Percentiles rank a stretch among this genome's conserved stretches.
Evolutionary conservation across 306 rosid species (phyloP).

Genomic region (Crotalaria pallida): DNA sequence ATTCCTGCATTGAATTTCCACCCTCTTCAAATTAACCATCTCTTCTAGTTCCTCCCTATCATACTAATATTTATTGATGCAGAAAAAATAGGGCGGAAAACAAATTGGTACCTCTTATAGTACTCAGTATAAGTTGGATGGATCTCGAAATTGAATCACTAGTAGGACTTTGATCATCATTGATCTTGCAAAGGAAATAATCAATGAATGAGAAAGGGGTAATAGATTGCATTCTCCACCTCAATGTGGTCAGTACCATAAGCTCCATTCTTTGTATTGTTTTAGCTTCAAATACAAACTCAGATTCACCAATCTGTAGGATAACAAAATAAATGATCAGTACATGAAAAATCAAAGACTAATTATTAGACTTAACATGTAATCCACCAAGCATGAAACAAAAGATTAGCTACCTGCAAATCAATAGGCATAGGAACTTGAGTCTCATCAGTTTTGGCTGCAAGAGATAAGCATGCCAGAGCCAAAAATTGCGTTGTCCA

Average conservation of each 20-base stretch:
- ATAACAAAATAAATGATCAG: not conserved
- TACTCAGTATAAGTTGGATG: conserved; percentile 47
- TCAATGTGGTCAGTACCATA: conserved; percentile 69
- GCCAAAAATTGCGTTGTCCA: conserved; percentile 93
- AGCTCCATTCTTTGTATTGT: conserved; percentile 87
- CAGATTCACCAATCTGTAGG: conserved; percentile 55
- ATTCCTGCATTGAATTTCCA: conserved; percentile 73
- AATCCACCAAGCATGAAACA: not conserved
- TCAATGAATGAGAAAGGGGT: conserved; percentile 92
- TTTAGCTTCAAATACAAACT: conserved; percentile 73
- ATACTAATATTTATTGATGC: conserved; percentile 1
- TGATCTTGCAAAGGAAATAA: conserved; percentile 60
- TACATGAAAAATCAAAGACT: not conserved
- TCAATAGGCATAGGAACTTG: conserved; percentile 60
- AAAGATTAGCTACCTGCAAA: conserved; percentile 54
- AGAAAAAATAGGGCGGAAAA: not conserved
- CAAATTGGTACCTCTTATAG: conserved; percentile 43
- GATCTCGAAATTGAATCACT: conserved; percentile 43
- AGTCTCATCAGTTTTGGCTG: conserved; percentile 84
- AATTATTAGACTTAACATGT: not conserved
- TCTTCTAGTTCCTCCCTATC: not conserved
- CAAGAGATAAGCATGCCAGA: conserved; percentile 78
- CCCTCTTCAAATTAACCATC: conserved; percentile 30
- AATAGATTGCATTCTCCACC: conserved; percentile 88
- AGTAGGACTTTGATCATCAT: conserved; percentile 35